A percentile compares a stretch with the other conserved stretches of the same genome.
Evolutionary conservation across 345 rosid genomes (phyloP).

Genomic region (Limnanthes douglasii): DNA sequence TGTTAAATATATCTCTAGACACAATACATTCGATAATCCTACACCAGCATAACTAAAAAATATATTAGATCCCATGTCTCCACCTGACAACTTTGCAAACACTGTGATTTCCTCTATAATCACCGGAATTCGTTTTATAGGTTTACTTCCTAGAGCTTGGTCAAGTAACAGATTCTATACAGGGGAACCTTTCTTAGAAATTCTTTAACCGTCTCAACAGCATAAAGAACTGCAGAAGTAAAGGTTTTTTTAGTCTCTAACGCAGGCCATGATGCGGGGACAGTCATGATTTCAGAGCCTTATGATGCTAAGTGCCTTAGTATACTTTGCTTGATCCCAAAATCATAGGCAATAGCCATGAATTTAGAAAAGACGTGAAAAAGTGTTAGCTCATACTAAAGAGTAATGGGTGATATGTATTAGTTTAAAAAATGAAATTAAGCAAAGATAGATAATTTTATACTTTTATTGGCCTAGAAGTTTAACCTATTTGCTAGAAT

Average conservation of each 20-base stretch:
- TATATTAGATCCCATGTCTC: too few relatives aligned
- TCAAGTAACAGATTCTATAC: slow-evolving; percentile 86
- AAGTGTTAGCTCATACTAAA: slow-evolving; percentile 3
- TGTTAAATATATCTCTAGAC: too few relatives aligned
- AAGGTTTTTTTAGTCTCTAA: slow-evolving; percentile 60
- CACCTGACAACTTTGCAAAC: slow-evolving; percentile 59
- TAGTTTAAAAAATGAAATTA: too few relatives aligned
- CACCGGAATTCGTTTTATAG: slow-evolving; percentile 95
- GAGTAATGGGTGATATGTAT: background rate
- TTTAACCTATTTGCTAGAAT: too few relatives aligned
- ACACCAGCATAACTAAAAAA: too few relatives aligned
- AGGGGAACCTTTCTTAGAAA: slow-evolving; percentile 78
- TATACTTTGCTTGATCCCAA: slow-evolving; percentile 91
- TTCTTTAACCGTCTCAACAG: slow-evolving; percentile 74
- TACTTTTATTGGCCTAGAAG: too few relatives aligned
- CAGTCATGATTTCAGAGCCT: slow-evolving; percentile 78
- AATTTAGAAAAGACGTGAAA: slow-evolving; percentile 6
- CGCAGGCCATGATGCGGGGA: slow-evolving; percentile 88
- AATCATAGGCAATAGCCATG: slow-evolving; percentile 80
- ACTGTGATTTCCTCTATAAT: slow-evolving; percentile 95
- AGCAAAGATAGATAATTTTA: too few relatives aligned
- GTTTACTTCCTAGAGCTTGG: slow-evolving; percentile 96
- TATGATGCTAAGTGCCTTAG: slow-evolving; percentile 67
- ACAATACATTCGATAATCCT: too few relatives aligned
- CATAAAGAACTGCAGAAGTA: slow-evolving; percentile 93